Base-by-base conservation (phyloP, 495 filamentous ascomycete species). In the Letharia columbiana region DNA sequence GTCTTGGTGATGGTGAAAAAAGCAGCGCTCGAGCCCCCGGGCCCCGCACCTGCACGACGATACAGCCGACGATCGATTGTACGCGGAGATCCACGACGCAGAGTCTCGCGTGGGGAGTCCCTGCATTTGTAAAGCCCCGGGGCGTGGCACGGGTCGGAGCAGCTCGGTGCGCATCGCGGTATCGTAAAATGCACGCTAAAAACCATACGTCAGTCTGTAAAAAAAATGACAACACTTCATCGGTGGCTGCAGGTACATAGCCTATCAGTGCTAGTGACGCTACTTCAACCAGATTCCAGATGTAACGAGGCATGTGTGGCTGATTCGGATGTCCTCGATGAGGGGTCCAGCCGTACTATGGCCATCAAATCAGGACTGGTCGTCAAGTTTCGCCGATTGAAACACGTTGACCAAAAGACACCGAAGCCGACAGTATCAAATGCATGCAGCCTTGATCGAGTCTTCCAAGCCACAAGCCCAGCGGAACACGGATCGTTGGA, bases 11-110 rank as follows among this genome's bases (percentile, higher is more conserved):
- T 39, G 37, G 37, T 28, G 23, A 28, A 28, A 28, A 28, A 28
- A 28, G 23, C 23, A 28, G 23, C 23, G 23, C 23, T 28, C 23
- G 23, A 28, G 23, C 23, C 23, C 23, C 23, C 23, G 1, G 8
- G 37, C 37, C 37, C 37, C 37, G 37, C 37, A 39, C 37, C 37
- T 39, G 37, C 37, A 39, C 37, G 37, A 39, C 8, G 37, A 39
- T 39, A 8, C 37, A 39, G 80, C 23, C 23, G 23, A 28, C 23
- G 23, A 28, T 28, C 23, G 23, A 28, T 28, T 28, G 23, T 28
- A 28, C 23, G 23, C 23, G 23, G 23, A 28, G 23, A 28, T 28
- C 20, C 18, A 49, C 45, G 45, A 5, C 8, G 15, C 45, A 49
- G 45, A 5, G 45, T n/a, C 4, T n/a, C 45, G 17, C 17, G 13